phyloP scores from a whole-genome alignment of 352 stramenopile genomes.

The Globisporangium heterothallicum region DNA sequence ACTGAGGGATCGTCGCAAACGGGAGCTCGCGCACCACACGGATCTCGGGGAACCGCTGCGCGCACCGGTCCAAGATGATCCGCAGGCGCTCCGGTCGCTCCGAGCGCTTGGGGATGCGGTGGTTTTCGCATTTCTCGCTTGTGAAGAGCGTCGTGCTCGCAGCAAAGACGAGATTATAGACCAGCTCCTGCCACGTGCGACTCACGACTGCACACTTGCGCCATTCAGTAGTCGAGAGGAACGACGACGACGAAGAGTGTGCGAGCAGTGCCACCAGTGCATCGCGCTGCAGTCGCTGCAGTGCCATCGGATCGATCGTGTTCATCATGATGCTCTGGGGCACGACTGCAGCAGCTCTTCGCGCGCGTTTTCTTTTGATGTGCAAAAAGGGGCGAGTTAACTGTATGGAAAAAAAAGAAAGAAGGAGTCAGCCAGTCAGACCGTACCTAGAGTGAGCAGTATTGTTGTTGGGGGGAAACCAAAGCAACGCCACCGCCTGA shows the following conservation, averaged over 20 bases:
- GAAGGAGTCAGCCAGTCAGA: too few species aligned
- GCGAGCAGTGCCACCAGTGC: constrained; percentile 4
- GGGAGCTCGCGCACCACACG: constrained; percentile 19
- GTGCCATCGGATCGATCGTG: constrained; percentile 3
- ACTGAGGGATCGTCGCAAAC: constrained; percentile 35
- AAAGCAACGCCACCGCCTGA: too few species aligned
- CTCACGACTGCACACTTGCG: constrained; percentile 11
- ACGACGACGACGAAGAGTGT: neutral
- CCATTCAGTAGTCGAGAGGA: neutral
- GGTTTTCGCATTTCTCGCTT: constrained; percentile 40
- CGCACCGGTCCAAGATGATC: constrained; percentile 30
- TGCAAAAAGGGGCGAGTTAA: too few species aligned
- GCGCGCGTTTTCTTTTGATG: too few species aligned
- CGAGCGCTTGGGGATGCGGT: constrained; percentile 31
- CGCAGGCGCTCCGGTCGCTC: constrained; percentile 55
- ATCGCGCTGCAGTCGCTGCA: neutral
- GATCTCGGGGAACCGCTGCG: constrained; percentile 28
- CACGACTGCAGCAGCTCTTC: neutral
- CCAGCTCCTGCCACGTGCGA: constrained; percentile 23
- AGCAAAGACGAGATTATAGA: constrained; percentile 21
- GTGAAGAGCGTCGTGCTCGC: constrained; percentile 36
- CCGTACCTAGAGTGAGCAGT: too few species aligned
- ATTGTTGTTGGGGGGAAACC: too few species aligned
- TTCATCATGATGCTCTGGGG: constrained; percentile 6
- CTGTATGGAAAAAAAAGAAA: too few species aligned